Percentiles rank a stretch among this genome's conserved stretches.
phyloP scores from a whole-genome alignment of 306 rosid species.

The Ormosia emarginata region DNA sequence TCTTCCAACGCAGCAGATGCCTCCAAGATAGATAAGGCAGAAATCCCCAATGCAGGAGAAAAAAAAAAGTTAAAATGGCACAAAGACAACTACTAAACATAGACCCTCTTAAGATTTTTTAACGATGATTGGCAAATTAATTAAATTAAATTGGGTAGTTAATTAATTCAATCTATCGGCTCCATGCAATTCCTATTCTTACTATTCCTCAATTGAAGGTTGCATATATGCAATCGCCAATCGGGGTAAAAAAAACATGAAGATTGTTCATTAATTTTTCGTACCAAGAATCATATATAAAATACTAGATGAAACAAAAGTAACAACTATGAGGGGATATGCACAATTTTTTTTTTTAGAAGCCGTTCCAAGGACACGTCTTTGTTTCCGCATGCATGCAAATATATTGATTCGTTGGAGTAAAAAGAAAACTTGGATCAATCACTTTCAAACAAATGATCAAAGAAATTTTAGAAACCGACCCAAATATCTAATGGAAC shows the following conservation, averaged over 20 bases:
- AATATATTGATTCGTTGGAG: slow-evolving; percentile 38
- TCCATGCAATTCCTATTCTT: neutral
- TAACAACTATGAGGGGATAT: neutral
- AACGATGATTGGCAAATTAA: neutral
- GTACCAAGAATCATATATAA: neutral
- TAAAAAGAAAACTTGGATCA: neutral
- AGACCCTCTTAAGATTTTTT: neutral
- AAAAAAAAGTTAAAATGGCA: neutral
- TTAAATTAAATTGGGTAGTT: neutral
- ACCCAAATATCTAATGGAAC: slow-evolving; percentile 46
- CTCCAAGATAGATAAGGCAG: slow-evolving; percentile 36
- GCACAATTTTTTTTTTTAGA: neutral
- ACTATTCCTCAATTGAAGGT: neutral
- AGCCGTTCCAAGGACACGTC: slow-evolving; percentile 60
- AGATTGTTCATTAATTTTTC: neutral
- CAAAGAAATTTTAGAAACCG: slow-evolving; percentile 27
- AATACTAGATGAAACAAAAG: neutral
- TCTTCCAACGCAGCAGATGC: slow-evolving; percentile 59
- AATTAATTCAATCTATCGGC: neutral
- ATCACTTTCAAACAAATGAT: slow-evolving; percentile 45
- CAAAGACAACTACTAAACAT: neutral
- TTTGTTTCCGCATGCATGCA: slow-evolving; percentile 37
- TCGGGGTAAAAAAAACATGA: neutral
- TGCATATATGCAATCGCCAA: no score
- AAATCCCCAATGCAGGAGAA: neutral